Evolutionary conservation across 177 flowering plant genomes (phyloP), one percentile per base, ranked within the genome.

Genomic region (Vitis hybrid): DNA sequence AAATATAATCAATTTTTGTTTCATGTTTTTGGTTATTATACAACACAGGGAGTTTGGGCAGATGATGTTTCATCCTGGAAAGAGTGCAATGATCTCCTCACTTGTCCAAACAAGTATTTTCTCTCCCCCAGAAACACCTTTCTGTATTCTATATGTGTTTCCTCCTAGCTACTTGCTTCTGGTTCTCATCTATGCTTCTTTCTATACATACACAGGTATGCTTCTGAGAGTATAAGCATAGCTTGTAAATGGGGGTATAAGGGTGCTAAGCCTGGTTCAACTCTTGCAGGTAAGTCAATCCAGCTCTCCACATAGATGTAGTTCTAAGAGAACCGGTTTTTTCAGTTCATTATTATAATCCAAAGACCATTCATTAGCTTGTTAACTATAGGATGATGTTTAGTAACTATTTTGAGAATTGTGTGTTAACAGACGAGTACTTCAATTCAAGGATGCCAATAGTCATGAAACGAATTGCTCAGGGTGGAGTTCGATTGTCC

Each of bases 241-340:
- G 99, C 99, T 15, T 96, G 99, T 83, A 88, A 94, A 78, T 96
- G 92, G 92, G 97, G 87, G n/a, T 93, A 96, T 80, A 84, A 93
- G 70, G 95, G 81, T 26, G 92, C 80, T 49, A 67, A 79, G 48
- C 22, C 86, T 48, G 97, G 95, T 31, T 75, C 50, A 59, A 92
- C 95, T 75, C 84, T 96, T 7, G 66, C 93, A 79, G 98, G 98
- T 92, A 82, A 65, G 14, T 51, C 12, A 57, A 9, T 19, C 34
- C 19, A 15, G 10, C 8, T 12, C 66, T 56, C 39, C 20, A 19
- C 2, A 22, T 63, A 1, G 45, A 39, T 39, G 45, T 9, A 0
- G 7, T 39, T 39, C 45, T 0, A 39, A 39, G 45, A 0, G 7
- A 39, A 39, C 45, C 4, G 2, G 1, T 10, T 34, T 29, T 61